Percentiles rank a stretch among this genome's conserved stretches.
phyloP scores from a whole-genome alignment of 768 basidiomycete species.

The Lactarius sanguifluus region DNA sequence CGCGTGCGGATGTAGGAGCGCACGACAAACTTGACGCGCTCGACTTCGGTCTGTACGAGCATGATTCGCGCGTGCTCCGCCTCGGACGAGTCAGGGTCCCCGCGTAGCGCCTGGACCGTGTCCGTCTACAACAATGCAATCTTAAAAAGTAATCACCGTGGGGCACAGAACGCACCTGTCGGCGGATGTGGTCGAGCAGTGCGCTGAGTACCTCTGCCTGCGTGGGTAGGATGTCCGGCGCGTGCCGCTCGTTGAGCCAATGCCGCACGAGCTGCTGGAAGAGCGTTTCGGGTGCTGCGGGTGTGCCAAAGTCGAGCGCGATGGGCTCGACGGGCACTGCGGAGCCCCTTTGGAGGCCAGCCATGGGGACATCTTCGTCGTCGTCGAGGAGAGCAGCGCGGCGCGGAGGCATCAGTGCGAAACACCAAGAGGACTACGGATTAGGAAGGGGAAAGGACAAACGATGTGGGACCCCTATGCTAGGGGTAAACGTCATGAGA shows the following conservation, averaged over 20 bases:
- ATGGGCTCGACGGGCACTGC: constrained; percentile 8
- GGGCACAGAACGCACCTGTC: constrained; percentile 60
- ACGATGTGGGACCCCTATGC: neutral
- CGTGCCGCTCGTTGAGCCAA: constrained; percentile 84
- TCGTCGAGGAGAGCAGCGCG: constrained; percentile 25
- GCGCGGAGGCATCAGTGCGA: constrained; percentile 25
- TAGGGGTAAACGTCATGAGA: neutral
- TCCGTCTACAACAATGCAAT: constrained; percentile 53
- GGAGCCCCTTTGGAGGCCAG: neutral
- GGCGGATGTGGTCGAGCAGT: constrained; percentile 72
- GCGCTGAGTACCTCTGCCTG: constrained; percentile 66
- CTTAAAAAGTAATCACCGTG: neutral
- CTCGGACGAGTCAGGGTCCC: constrained; percentile 82
- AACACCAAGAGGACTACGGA: neutral
- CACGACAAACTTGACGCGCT: constrained; percentile 90
- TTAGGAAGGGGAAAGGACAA: neutral
- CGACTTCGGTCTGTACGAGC: constrained; percentile 92
- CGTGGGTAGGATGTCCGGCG: constrained; percentile 74
- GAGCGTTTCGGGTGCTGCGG: constrained; percentile 49
- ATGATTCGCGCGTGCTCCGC: constrained; percentile 93
- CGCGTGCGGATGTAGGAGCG: constrained; percentile 86
- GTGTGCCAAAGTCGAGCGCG: constrained; percentile 20
- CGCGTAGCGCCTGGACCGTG: constrained; percentile 70
- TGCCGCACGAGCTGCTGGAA: constrained; percentile 71
- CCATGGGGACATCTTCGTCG: constrained; percentile 28